These are phyloP conservation scores for Bipolaris bicolor DNA, from an alignment of 2,329 filamentous ascomycete species.

Conservation along the genomic window DNA sequence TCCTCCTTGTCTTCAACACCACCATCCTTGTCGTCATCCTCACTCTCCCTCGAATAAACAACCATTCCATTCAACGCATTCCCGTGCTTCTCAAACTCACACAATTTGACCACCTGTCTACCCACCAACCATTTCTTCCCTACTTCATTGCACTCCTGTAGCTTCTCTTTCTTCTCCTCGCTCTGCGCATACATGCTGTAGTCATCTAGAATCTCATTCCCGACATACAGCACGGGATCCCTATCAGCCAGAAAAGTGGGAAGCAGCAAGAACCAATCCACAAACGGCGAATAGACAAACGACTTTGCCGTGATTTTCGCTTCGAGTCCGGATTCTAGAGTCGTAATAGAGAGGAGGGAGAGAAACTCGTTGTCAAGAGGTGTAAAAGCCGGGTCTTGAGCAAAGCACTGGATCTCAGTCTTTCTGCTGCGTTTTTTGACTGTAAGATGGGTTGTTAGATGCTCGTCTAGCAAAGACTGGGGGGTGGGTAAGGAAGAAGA, in stretches of 20 bases:
- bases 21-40: background rate
- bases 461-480: background rate
- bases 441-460: background rate
- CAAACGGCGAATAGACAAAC: slow-evolving; percentile 47
- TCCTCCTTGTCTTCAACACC: background rate
- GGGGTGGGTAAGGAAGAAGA: background rate
- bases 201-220: slow-evolving; percentile 45
- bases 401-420: slow-evolving; percentile 27
- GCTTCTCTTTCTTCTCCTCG: slow-evolving; percentile 29
- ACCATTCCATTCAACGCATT: slow-evolving; percentile 43
- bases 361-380: slow-evolving; percentile 41
- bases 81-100: slow-evolving; percentile 39
- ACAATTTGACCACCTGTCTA: slow-evolving; percentile 25
- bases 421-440: slow-evolving; percentile 1
- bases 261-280: slow-evolving; percentile 46
- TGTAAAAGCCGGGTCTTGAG: slow-evolving; percentile 48
- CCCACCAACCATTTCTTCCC: slow-evolving; percentile 33
- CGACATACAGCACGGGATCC: slow-evolving; percentile 44
- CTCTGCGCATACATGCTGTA: slow-evolving; percentile 35
- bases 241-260: slow-evolving; percentile 37
- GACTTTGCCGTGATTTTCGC: slow-evolving; percentile 25
- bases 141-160: slow-evolving; percentile 37
- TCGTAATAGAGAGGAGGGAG: slow-evolving; percentile 25
- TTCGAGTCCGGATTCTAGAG: slow-evolving; percentile 23
- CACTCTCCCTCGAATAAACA: slow-evolving; percentile 30